phyloP scores from a whole-genome alignment of 352 stramenopile species.

The Phytophthora sp. region DNA sequence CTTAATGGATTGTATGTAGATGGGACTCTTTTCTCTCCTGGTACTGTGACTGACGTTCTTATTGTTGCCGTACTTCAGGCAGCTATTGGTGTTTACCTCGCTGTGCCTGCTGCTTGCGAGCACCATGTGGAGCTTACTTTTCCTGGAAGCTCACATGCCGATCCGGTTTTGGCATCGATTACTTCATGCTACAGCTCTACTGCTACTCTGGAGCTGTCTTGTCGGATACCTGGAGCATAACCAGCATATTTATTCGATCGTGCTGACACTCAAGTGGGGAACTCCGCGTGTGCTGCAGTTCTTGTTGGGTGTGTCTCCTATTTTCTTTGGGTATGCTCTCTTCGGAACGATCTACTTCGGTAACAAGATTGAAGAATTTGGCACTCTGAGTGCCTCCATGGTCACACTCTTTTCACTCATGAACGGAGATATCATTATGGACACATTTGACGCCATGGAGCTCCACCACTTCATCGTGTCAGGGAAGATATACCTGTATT shows the following conservation, averaged over 20 bases:
- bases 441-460: constrained; percentile 89
- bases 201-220: constrained; percentile 84
- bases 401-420: constrained; percentile 90
- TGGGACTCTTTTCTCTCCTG: background rate
- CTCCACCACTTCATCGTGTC: constrained; percentile 67
- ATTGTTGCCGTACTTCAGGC: constrained; percentile 30
- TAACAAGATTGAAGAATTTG: constrained; percentile 78
- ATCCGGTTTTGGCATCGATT: constrained; percentile 79
- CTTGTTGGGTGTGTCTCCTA: constrained; percentile 86
- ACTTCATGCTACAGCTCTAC: constrained; percentile 66
- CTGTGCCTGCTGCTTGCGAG: constrained; percentile 63
- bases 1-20: constrained; percentile 75
- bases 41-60: constrained; percentile 3
- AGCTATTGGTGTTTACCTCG: constrained; percentile 61
- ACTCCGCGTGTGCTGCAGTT: constrained; percentile 87
- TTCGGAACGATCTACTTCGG: constrained; percentile 92
- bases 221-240: constrained; percentile 91
- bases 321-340: constrained; percentile 89
- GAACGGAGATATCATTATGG: constrained; percentile 92
- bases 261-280: constrained; percentile 88
- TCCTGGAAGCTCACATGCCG: constrained; percentile 74
- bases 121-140: constrained; percentile 76
- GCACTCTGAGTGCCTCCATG: constrained; percentile 67
- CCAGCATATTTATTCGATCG: constrained; percentile 87
- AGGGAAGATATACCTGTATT: constrained; percentile 86